These are phyloP conservation scores for Vigna angularis DNA, from an alignment of 306 rosid species.

Conservation along the genomic window DNA sequence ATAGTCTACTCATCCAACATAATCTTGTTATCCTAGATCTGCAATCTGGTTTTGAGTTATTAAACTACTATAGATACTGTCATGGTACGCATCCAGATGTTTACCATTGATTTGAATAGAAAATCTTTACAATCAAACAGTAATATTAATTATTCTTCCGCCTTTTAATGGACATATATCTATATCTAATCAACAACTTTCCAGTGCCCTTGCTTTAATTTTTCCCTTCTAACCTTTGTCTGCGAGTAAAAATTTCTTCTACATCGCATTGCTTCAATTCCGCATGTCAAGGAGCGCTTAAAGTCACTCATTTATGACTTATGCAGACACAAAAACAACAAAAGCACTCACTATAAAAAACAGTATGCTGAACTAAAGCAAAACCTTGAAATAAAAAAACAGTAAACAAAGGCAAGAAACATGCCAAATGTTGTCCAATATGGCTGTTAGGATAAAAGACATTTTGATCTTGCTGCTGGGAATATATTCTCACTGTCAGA, in stretches of 20 bases:
- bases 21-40: neutral
- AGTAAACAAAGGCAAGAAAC: neutral
- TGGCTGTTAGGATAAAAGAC: constrained; percentile 3
- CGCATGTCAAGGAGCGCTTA: neutral
- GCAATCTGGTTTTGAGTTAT: neutral
- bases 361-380: neutral
- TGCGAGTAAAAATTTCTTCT: neutral
- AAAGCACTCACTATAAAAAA: neutral
- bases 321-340: neutral
- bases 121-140: neutral
- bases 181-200: neutral
- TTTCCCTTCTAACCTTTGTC: neutral
- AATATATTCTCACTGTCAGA: constrained; percentile 1
- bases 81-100: neutral
- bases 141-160: neutral
- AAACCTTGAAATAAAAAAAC: constrained; percentile 22
- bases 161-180: neutral
- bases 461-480: constrained; percentile 5
- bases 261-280: constrained; percentile 1
- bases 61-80: neutral
- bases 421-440: neutral
- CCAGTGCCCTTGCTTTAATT: neutral
- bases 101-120: neutral
- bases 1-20: neutral
- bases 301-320: neutral